These are phyloP conservation scores for Ceratocystis ficicola DNA, from an alignment of 2,329 filamentous ascomycete genomes.

Conservation along the genomic window DNA sequence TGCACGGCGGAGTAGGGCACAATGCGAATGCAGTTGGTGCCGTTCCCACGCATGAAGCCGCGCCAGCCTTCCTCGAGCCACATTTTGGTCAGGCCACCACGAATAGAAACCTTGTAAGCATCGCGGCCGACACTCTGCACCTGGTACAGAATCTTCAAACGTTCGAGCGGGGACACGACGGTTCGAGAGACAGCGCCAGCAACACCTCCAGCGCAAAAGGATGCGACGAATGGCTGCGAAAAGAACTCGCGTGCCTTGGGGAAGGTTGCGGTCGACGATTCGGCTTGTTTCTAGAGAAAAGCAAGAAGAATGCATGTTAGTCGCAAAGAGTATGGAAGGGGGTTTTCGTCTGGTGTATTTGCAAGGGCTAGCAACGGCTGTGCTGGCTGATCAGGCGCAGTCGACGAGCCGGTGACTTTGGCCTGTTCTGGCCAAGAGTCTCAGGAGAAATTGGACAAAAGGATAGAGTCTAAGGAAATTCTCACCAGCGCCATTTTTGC, in stretches of 20 bases:
- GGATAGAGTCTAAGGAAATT: background rate
- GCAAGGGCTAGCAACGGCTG: background rate
- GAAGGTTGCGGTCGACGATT: background rate
- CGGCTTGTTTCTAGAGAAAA: constrained; percentile 15
- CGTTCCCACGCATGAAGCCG: constrained; percentile 95
- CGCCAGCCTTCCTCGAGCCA: constrained; percentile 94
- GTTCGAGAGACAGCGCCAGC: constrained; percentile 96
- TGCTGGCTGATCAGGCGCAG: background rate
- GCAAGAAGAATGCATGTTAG: background rate
- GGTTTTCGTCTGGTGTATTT: background rate
- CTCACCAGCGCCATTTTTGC: constrained; percentile 18
- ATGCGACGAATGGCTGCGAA: constrained; percentile 74
- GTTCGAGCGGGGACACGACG: constrained; percentile 88
- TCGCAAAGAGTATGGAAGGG: background rate
- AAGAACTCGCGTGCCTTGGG: constrained; percentile 34
- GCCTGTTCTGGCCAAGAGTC: background rate
- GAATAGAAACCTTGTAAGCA: constrained; percentile 87
- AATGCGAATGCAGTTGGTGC: constrained; percentile 95
- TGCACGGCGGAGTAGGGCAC: constrained; percentile 97
- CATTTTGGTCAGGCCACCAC: constrained; percentile 84
- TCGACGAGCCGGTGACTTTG: too few relatives aligned
- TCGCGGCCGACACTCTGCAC: constrained; percentile 81
- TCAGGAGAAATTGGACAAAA: constrained; percentile 3
- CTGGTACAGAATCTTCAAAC: constrained; percentile 96
- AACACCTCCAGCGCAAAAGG: constrained; percentile 86